phyloP scores from a whole-genome alignment of 495 filamentous ascomycete species.

The Penicillium macrosclerotiorum region DNA sequence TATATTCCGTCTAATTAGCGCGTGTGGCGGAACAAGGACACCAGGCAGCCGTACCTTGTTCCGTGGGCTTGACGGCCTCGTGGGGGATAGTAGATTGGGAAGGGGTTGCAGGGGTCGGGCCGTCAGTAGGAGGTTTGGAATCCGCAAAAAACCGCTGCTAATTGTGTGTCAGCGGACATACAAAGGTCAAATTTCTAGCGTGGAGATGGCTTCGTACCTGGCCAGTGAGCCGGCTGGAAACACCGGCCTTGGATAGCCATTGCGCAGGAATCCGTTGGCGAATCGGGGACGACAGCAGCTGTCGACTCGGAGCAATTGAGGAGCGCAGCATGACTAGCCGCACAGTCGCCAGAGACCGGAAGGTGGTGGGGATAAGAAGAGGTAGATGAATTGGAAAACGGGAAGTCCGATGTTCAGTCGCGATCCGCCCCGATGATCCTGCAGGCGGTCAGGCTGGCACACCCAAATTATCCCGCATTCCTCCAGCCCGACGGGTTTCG shows the following conservation, averaged over 20 bases:
- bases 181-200: constrained; percentile 6
- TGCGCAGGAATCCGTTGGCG: constrained; percentile 45
- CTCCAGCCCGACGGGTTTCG: no score
- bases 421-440: constrained; percentile 44
- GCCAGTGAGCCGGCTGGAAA: constrained; percentile 41
- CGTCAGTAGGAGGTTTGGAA: constrained; percentile 33
- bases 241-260: constrained; percentile 46
- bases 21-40: no score
- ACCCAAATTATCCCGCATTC: constrained; percentile 1
- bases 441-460: constrained; percentile 32
- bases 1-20: no score
- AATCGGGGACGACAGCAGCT: constrained; percentile 41
- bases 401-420: constrained; percentile 41
- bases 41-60: constrained; percentile 42
- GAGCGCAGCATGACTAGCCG: constrained; percentile 52
- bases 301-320: constrained; percentile 45
- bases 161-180: constrained; percentile 7
- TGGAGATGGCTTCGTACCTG: constrained; percentile 39
- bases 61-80: constrained; percentile 56
- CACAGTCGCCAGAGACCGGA: constrained; percentile 43
- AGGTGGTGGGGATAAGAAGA: constrained; percentile 27
- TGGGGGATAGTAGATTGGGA: constrained; percentile 56
- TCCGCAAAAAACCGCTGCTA: constrained; percentile 47
- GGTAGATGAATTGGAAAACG: constrained; percentile 35
- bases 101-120: constrained; percentile 42